phyloP scores from a whole-genome alignment of 106 monocot species.

The Allium fistulosum region DNA sequence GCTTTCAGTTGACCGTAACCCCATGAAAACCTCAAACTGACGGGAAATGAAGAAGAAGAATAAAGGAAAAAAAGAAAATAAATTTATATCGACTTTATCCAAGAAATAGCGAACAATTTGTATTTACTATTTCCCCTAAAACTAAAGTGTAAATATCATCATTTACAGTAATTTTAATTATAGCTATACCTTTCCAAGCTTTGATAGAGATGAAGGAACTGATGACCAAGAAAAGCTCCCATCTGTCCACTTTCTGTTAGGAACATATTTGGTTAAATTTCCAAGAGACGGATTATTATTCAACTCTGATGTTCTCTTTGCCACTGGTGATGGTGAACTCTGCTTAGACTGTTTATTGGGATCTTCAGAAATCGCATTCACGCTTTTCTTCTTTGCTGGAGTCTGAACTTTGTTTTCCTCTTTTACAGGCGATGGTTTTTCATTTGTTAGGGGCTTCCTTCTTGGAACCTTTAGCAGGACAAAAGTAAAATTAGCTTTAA shows the following conservation, averaged over 20 bases:
- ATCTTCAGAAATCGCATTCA: conserved; percentile 22
- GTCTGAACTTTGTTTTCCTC: conserved; percentile 38
- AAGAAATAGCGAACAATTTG: no score
- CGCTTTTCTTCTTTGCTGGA: conserved; percentile 30
- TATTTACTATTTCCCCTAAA: no score
- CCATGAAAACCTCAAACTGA: no score
- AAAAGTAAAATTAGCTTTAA: background rate
- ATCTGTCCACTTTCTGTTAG: conserved; percentile 47
- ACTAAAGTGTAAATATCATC: no score
- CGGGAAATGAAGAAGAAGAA: no score
- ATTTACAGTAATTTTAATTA: background rate
- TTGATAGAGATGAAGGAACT: conserved; percentile 51
- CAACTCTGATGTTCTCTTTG: conserved; percentile 41
- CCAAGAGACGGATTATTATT: conserved; percentile 11
- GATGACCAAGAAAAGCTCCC: conserved; percentile 59
- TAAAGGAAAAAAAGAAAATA: no score
- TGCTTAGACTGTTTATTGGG: conserved; percentile 24
- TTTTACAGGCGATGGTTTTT: conserved; percentile 25
- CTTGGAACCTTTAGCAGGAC: conserved; percentile 34
- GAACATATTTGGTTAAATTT: conserved; percentile 44
- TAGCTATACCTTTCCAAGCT: conserved; percentile 71
- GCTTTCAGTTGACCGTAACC: no score
- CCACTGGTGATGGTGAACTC: conserved; percentile 5
- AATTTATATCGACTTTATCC: no score
- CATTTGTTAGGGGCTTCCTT: conserved; percentile 28